Evolutionary conservation across 352 stramenopile genomes (phyloP).

Genomic region (Phytophthora citricola): DNA sequence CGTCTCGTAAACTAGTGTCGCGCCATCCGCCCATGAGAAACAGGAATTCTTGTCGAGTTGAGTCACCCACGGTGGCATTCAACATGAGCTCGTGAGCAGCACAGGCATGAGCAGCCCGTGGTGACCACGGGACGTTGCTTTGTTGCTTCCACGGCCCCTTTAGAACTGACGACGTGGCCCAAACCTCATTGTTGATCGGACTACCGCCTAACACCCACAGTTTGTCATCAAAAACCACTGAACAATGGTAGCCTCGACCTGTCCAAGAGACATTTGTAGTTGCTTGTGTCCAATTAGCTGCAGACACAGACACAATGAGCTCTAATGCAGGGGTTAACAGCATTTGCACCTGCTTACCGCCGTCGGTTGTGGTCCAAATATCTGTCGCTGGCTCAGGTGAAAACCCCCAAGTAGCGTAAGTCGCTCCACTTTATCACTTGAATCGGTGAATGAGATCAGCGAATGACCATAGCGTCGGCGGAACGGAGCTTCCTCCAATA

Average conservation of each 20-base stretch:
- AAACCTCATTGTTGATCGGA: constrained; percentile 85
- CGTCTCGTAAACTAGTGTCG: constrained; percentile 67
- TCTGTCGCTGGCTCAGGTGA: constrained; percentile 78
- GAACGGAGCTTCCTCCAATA: constrained; percentile 80
- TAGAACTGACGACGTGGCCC: constrained; percentile 71
- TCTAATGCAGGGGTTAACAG: not conserved
- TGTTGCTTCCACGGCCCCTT: constrained; percentile 60
- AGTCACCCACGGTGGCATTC: constrained; percentile 63
- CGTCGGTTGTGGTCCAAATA: constrained; percentile 74
- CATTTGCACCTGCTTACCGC: constrained; percentile 42
- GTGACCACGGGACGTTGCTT: constrained; percentile 51
- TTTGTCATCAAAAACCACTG: constrained; percentile 60
- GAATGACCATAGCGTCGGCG: constrained; percentile 76
- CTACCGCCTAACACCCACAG: constrained; percentile 80
- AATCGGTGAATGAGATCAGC: constrained; percentile 67
- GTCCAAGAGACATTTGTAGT: constrained; percentile 48
- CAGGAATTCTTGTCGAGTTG: constrained; percentile 52
- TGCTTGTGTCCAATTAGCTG: constrained; percentile 58
- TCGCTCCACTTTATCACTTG: constrained; percentile 53
- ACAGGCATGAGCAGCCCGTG: constrained; percentile 67
- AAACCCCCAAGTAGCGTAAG: constrained; percentile 73
- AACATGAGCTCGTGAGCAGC: constrained; percentile 55
- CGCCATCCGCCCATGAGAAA: constrained; percentile 79
- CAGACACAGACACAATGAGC: constrained; percentile 1
- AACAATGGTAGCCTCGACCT: constrained; percentile 79